Conservation (phyloP, 2,329 filamentous ascomycete genomes). For the Huntiella decipiens region DNA sequence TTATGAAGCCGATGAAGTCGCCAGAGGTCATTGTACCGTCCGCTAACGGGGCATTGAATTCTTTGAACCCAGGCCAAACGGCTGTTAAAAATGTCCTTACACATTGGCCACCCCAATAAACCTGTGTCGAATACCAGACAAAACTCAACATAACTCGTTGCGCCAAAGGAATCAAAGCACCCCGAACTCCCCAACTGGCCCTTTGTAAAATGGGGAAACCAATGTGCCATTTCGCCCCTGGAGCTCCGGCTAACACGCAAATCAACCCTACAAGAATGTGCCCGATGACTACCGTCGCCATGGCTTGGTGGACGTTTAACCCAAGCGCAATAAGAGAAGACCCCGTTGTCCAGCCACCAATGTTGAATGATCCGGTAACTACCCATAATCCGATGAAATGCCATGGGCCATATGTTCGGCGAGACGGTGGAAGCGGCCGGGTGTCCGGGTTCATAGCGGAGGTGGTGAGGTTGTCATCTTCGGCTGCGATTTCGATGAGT, state of each 20-base stretch:
- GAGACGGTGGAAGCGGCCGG: conserved; percentile 15
- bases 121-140: conserved; percentile 30
- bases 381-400: conserved; percentile 19
- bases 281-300: conserved; percentile 25
- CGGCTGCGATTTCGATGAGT: not conserved
- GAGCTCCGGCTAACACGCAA: conserved; percentile 23
- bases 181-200: conserved; percentile 23
- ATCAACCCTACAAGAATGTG: conserved; percentile 24
- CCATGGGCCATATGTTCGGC: conserved; percentile 18
- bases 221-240: conserved; percentile 24
- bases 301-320: conserved; percentile 25
- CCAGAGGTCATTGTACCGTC: conserved; percentile 17
- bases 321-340: conserved; percentile 23
- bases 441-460: conserved; percentile 16
- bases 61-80: conserved; percentile 26
- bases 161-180: conserved; percentile 21
- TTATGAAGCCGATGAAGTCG: conserved; percentile 22
- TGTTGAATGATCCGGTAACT: conserved; percentile 19
- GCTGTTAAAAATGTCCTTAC: conserved; percentile 23
- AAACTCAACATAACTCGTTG: conserved; percentile 30
- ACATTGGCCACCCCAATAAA: conserved; percentile 15
- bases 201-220: conserved; percentile 23
- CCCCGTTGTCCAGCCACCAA: conserved; percentile 19
- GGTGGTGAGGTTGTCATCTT: not conserved
- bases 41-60: conserved; percentile 23